Evolutionary conservation across 306 rosid genomes (phyloP).

Genomic region (Clitoria ternatea): DNA sequence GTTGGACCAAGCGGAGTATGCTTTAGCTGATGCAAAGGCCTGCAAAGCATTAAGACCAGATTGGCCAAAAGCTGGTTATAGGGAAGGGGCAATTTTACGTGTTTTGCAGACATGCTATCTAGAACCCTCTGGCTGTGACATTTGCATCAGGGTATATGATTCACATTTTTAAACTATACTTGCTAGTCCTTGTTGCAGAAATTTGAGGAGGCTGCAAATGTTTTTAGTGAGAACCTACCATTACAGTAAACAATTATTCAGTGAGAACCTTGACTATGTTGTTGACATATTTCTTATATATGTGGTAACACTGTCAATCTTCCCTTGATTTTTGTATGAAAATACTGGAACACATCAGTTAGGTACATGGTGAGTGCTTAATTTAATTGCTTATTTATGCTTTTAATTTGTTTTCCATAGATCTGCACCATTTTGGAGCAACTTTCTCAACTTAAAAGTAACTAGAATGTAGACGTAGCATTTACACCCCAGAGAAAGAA

Average conservation of each 20-base stretch:
- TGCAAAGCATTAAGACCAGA: constrained; percentile 77
- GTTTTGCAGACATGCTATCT: too few species aligned
- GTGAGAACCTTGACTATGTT: constrained; percentile 55
- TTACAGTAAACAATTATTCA: constrained; percentile 49
- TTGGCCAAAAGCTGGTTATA: constrained; percentile 90
- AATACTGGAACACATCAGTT: constrained; percentile 72
- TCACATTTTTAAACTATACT: too few species aligned
- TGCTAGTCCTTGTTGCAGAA: too few species aligned
- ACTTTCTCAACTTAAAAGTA: background rate
- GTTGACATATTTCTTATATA: constrained; percentile 55
- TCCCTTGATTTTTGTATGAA: constrained; percentile 85
- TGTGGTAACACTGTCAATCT: constrained; percentile 65
- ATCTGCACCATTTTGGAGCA: background rate
- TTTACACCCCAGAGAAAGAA: background rate
- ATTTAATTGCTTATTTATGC: too few species aligned
- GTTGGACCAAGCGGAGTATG: constrained; percentile 76
- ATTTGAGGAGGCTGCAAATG: too few species aligned
- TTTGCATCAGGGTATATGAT: too few species aligned
- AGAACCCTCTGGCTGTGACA: too few species aligned
- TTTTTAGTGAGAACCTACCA: too few species aligned
- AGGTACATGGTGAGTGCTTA: constrained; percentile 73
- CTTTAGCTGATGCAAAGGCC: constrained; percentile 81
- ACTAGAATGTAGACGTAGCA: background rate
- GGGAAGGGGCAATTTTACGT: constrained; percentile 89
- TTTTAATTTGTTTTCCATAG: background rate